phyloP scores from a whole-genome alignment of 192 early-diverging fungal species.

The Podila epicladia region DNA sequence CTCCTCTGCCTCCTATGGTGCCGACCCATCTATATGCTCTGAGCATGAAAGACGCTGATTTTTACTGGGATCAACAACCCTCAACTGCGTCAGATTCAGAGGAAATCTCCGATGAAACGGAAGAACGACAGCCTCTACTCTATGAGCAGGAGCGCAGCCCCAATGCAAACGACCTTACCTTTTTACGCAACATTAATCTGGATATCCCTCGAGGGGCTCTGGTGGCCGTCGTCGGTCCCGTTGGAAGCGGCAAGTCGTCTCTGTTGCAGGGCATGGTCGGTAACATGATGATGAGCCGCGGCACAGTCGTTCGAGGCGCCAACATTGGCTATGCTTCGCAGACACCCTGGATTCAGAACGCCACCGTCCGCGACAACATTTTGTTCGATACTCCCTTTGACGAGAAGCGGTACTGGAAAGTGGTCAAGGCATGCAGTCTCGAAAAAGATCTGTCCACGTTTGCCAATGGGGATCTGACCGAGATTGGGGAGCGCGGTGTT shows the following conservation, averaged over 20 bases:
- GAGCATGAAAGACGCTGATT: conserved; percentile 64
- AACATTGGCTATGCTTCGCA: conserved; percentile 84
- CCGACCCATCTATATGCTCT: conserved; percentile 57
- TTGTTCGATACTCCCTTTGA: conserved; percentile 75
- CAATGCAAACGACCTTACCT: conserved; percentile 42
- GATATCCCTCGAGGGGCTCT: conserved; percentile 55
- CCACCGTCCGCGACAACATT: conserved; percentile 74
- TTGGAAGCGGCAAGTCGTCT: conserved; percentile 87
- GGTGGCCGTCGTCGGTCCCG: conserved; percentile 83
- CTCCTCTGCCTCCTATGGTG: conserved; percentile 55
- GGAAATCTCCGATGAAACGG: conserved; percentile 2
- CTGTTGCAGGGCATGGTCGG: conserved; percentile 87
- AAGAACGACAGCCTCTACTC: conserved; percentile 10
- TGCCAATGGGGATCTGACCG: conserved; percentile 62
- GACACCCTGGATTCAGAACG: conserved; percentile 90
- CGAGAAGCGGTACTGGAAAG: conserved; percentile 55
- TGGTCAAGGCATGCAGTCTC: conserved; percentile 68
- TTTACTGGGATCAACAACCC: conserved; percentile 68
- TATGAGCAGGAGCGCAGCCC: neutral
- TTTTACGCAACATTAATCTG: conserved; percentile 52
- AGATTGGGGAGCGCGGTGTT: conserved; percentile 85
- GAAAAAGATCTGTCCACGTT: conserved; percentile 65
- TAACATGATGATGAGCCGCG: conserved; percentile 73
- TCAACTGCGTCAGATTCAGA: conserved; percentile 20
- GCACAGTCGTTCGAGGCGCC: conserved; percentile 69